Evolutionary conservation across 768 basidiomycete genomes (phyloP).

Genomic region (Lactarius indigo): DNA sequence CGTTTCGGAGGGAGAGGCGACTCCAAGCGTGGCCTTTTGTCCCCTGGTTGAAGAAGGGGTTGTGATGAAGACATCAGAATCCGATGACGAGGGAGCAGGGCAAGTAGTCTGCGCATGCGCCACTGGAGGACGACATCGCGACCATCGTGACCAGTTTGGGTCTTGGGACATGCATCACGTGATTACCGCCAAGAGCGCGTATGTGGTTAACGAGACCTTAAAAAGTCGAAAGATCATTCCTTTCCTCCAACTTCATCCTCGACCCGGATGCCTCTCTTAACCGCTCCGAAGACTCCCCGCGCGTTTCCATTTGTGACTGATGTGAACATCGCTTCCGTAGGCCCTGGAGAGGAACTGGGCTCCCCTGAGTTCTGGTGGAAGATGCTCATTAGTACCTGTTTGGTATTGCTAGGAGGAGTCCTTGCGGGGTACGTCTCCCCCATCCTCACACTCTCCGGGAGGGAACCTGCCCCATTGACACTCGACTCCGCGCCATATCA

Average conservation of each 20-base stretch:
- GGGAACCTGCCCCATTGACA: not conserved
- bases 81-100: not conserved
- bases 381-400: constrained; percentile 54
- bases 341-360: constrained; percentile 35
- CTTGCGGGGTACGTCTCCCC: constrained; percentile 79
- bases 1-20: not conserved
- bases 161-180: not conserved
- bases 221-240: not conserved
- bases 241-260: not conserved
- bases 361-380: constrained; percentile 75
- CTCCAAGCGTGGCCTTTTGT: constrained; percentile 34
- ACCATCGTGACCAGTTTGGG: not conserved
- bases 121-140: not conserved
- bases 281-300: constrained; percentile 1
- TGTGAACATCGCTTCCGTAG: too few relatives aligned
- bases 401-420: constrained; percentile 85
- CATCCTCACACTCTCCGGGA: too few relatives aligned
- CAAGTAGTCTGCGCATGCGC: not conserved
- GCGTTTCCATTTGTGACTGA: not conserved
- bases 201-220: not conserved
- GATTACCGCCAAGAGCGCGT: not conserved
- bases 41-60: constrained; percentile 21
- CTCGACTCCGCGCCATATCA: constrained; percentile 32
- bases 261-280: constrained; percentile 8
- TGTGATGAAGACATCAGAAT: constrained; percentile 1